Evolutionary conservation across 2,329 filamentous ascomycete species (phyloP), one percentile per base, ranked within the genome.

Genomic region (Scedosporium minutisporum): DNA sequence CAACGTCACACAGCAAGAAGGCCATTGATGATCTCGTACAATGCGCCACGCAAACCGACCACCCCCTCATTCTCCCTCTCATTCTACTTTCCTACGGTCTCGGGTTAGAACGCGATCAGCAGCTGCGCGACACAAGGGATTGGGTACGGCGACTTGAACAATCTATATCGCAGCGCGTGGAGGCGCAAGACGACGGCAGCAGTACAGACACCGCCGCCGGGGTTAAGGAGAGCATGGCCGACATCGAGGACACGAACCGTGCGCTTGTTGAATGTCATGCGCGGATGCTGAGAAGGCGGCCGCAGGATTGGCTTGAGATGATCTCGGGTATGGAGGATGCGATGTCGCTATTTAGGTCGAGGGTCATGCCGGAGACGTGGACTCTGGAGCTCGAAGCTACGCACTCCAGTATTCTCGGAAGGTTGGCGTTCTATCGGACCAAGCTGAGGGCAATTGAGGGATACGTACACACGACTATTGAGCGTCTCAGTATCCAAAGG

Each of bases 251-350:
- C 62, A 77, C 87, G 69, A 87, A 84, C 69, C 77, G 82, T 29
- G 83, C 86, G 67, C 75, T 87, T 44, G 84, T 86, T 64, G 84
- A 87, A 72, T 87, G 84, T 66, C 83, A 87, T 69, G 79, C 80
- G 0, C 82, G 83, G 66, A 83, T 86, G 27, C 75, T 86, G 65
- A 86, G 83, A 83, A 85, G 85, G 71, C 75, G 84, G 42, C 84
- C 84, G 1, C 82, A 85, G 71, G 83, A 84, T 1, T 87, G 86
- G 68, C 71, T 79, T 69, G 80, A 81, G 61, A 80, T 85, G 60
- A 73, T 80, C 60, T 71, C 71, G 33, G 78, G 80, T 66, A 77
- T 85, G 69, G 74, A 78, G 64, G 70, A 71, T 60, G 78, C 78
- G 25, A 79, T 85, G 78, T 70, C 69, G 4, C 70, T 70, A 33